A percentile compares a stretch with the other conserved stretches of the same genome.
phyloP scores from a whole-genome alignment of 1,284 basidiomycete species.

The Leccinum angustisporum region DNA sequence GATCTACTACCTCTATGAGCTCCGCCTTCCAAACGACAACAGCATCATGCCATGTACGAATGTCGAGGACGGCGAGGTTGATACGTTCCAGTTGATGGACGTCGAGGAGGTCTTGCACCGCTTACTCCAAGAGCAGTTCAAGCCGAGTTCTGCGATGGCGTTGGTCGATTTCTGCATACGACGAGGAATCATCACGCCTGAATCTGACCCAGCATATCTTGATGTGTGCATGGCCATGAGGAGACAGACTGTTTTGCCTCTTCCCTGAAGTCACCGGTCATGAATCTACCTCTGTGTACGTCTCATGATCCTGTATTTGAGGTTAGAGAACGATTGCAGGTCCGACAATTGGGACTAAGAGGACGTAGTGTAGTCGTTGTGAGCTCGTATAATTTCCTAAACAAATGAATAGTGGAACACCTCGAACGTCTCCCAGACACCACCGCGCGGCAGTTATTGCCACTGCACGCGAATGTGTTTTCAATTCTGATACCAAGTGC shows the following conservation, averaged over 20 bases:
- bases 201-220: constrained; percentile 40
- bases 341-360: background rate
- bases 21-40: constrained; percentile 37
- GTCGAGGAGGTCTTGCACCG: constrained; percentile 38
- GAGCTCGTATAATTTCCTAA: background rate
- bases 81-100: constrained; percentile 41
- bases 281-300: too few species aligned
- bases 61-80: constrained; percentile 42
- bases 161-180: constrained; percentile 53
- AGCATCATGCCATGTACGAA: constrained; percentile 37
- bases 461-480: background rate
- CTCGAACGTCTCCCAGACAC: background rate
- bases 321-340: background rate
- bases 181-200: constrained; percentile 47
- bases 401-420: background rate
- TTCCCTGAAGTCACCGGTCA: constrained; percentile 13
- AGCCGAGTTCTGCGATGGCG: constrained; percentile 54
- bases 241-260: constrained; percentile 18
- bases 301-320: background rate
- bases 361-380: background rate
- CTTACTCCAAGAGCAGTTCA: constrained; percentile 45
- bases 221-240: constrained; percentile 35
- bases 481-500: background rate
- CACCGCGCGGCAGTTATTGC: background rate
- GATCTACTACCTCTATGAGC: constrained; percentile 44